Evolutionary conservation across 495 filamentous ascomycete genomes (phyloP).

Genomic region (Apiosordaria backusii): DNA sequence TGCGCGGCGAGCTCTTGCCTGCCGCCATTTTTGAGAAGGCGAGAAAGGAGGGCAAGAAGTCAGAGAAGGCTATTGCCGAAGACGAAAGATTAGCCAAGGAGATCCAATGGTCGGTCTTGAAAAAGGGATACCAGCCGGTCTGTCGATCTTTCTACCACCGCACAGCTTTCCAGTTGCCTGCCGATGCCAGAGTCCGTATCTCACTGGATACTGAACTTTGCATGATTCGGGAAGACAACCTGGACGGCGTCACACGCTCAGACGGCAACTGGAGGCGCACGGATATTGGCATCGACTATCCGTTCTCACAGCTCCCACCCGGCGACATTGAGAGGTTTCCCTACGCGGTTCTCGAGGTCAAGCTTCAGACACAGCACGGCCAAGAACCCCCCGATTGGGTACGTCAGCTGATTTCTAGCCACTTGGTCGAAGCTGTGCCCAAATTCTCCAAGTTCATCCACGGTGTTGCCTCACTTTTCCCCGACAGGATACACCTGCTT

Average conservation of each 20-base stretch:
- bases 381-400: conserved; percentile 98
- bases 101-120: conserved; percentile 87
- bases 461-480: conserved; percentile 82
- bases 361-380: conserved; percentile 95
- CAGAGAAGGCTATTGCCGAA: conserved; percentile 80
- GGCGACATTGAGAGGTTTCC: conserved; percentile 88
- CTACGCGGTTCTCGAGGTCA: conserved; percentile 95
- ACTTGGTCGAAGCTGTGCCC: conserved; percentile 94
- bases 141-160: conserved; percentile 95
- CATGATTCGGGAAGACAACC: conserved; percentile 92
- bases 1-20: conserved; percentile 76
- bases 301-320: conserved; percentile 82
- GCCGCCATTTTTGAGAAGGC: conserved; percentile 88
- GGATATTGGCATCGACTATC: conserved; percentile 96
- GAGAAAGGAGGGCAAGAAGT: conserved; percentile 90
- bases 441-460: conserved; percentile 99
- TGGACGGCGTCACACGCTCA: conserved; percentile 70
- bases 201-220: conserved; percentile 94
- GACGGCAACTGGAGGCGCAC: conserved; percentile 94
- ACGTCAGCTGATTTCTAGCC: conserved; percentile 81
- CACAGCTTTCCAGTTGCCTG: conserved; percentile 95
- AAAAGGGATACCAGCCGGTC: conserved; percentile 77
- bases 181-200: conserved; percentile 92
- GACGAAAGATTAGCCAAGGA: conserved; percentile 87
- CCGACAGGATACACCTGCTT: conserved; percentile 79